These are phyloP conservation scores for Hebeloma cylindrosporum DNA, from an alignment of 768 basidiomycete genomes.

Conservation along the genomic window DNA sequence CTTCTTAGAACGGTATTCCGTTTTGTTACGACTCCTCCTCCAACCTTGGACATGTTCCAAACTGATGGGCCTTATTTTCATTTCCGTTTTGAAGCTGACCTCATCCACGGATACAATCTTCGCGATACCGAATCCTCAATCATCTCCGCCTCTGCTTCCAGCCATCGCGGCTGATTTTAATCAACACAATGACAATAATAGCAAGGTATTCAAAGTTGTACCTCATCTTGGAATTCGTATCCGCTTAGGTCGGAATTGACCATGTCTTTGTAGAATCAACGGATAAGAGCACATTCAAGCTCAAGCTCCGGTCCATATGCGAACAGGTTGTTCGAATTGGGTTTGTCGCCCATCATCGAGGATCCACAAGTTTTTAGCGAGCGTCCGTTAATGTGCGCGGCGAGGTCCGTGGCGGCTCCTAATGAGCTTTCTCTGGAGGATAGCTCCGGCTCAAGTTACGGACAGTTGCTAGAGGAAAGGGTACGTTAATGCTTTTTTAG, in stretches of 20 bases:
- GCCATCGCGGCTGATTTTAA: too few relatives aligned
- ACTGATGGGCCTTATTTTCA: too few relatives aligned
- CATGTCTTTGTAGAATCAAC: conserved; percentile 8
- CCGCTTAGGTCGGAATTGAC: too few relatives aligned
- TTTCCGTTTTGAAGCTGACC: too few relatives aligned
- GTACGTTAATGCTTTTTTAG: conserved; percentile 12
- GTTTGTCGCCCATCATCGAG: conserved; percentile 39
- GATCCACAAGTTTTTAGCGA: conserved; percentile 29
- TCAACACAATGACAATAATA: too few relatives aligned
- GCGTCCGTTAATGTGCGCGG: too few relatives aligned
- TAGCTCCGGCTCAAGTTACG: conserved; percentile 29
- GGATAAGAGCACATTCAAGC: conserved; percentile 8
- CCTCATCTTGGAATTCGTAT: conserved; percentile 1
- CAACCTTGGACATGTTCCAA: too few relatives aligned
- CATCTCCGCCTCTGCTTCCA: conserved; percentile 1
- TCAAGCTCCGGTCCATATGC: conserved; percentile 18
- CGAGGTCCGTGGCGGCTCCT: too few relatives aligned
- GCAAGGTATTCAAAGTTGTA: too few relatives aligned
- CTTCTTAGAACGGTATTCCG: background rate
- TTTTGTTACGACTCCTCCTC: too few relatives aligned
- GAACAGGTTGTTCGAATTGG: conserved; percentile 29
- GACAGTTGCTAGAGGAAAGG: conserved; percentile 24
- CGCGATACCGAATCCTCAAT: conserved; percentile 5
- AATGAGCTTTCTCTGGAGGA: conserved; percentile 18
- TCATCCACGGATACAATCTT: conserved; percentile 9